These are phyloP conservation scores for Lathyrus oleraceus DNA, from an alignment of 306 rosid genomes.

Conservation along the genomic window DNA sequence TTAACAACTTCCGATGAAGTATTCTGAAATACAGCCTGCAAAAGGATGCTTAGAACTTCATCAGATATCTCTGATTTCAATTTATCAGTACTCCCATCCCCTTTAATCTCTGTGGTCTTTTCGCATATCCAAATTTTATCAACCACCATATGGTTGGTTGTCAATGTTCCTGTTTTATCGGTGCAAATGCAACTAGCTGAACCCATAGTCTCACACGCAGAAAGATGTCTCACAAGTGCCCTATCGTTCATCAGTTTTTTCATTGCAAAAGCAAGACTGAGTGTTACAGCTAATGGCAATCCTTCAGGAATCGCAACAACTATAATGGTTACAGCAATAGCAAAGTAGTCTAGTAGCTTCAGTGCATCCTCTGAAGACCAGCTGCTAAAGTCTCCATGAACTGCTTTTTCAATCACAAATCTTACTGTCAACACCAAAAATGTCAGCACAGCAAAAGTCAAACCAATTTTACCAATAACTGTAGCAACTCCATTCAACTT, in stretches of 20 bases:
- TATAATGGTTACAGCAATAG: slow-evolving; percentile 82
- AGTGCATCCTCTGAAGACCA: slow-evolving; percentile 84
- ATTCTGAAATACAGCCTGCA: slow-evolving; percentile 84
- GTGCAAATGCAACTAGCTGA: slow-evolving; percentile 95
- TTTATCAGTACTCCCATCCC: slow-evolving; percentile 41
- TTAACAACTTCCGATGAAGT: slow-evolving; percentile 68
- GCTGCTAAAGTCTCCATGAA: slow-evolving; percentile 44
- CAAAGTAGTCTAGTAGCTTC: slow-evolving; percentile 67
- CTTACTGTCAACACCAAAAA: slow-evolving; percentile 65
- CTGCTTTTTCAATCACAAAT: slow-evolving; percentile 63
- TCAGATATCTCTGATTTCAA: slow-evolving; percentile 60
- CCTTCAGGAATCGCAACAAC: slow-evolving; percentile 99
- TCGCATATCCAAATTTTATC: slow-evolving; percentile 64
- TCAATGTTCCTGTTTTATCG: slow-evolving; percentile 88
- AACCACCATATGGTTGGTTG: slow-evolving; percentile 93
- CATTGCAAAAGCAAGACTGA: slow-evolving; percentile 97
- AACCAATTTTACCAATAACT: slow-evolving; percentile 85
- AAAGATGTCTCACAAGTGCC: slow-evolving; percentile 90
- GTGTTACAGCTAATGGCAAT: slow-evolving; percentile 90
- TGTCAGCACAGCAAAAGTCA: slow-evolving; percentile 77
- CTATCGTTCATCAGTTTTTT: slow-evolving; percentile 73
- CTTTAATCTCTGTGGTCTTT: slow-evolving; percentile 47
- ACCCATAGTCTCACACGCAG: slow-evolving; percentile 97
- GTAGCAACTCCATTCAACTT: slow-evolving; percentile 94
- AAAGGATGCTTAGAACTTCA: slow-evolving; percentile 50